These are phyloP conservation scores for Curvularia sp. DNA, from an alignment of 2,329 filamentous ascomycete genomes.

Conservation along the genomic window DNA sequence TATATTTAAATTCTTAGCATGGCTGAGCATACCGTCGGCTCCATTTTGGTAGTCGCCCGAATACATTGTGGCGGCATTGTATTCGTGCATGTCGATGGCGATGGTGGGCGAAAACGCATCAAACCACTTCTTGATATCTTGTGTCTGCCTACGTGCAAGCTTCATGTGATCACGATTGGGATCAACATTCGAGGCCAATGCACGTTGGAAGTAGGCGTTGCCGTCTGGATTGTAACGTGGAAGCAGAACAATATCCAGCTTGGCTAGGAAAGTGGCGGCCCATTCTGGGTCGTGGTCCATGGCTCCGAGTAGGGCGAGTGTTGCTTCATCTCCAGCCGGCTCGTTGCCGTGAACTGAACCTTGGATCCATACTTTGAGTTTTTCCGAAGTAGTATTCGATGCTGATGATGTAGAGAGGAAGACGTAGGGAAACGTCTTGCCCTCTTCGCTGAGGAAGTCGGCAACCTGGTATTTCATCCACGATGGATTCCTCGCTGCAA, in stretches of 20 bases:
- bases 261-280: slow-evolving; percentile 41
- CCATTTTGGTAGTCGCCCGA: slow-evolving; percentile 43
- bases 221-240: slow-evolving; percentile 51
- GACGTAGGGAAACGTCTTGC: slow-evolving; percentile 43
- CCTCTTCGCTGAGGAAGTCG: slow-evolving; percentile 46
- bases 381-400: slow-evolving; percentile 20
- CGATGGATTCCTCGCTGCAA: slow-evolving; percentile 42
- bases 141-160: slow-evolving; percentile 46
- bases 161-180: slow-evolving; percentile 51
- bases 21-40: slow-evolving; percentile 47
- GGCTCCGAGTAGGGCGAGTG: slow-evolving; percentile 47
- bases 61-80: slow-evolving; percentile 37
- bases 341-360: slow-evolving; percentile 50
- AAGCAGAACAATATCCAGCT: slow-evolving; percentile 46
- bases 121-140: slow-evolving; percentile 46
- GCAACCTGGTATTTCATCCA: slow-evolving; percentile 43
- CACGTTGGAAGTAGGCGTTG: slow-evolving; percentile 48
- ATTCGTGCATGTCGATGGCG: slow-evolving; percentile 51
- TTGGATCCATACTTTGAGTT: slow-evolving; percentile 50
- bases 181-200: slow-evolving; percentile 48
- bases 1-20: slow-evolving; percentile 50
- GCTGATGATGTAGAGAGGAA: slow-evolving; percentile 32
- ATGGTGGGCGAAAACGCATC: slow-evolving; percentile 44
- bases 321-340: slow-evolving; percentile 49
- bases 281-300: slow-evolving; percentile 45